Conservation (phyloP, 768 basidiomycete species). For the Strobilomyces confusus region DNA sequence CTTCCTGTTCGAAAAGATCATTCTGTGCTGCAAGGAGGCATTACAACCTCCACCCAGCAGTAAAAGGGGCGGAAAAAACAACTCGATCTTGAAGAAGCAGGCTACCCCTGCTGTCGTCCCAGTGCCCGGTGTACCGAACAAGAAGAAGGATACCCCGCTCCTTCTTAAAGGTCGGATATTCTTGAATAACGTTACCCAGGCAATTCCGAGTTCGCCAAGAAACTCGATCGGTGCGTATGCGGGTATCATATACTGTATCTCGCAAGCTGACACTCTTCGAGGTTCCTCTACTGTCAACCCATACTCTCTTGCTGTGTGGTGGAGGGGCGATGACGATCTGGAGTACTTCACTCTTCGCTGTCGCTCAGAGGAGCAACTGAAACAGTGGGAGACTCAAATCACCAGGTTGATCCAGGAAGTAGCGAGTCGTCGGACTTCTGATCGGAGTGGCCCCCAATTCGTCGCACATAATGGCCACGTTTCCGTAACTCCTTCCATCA, state of each 20-base stretch:
- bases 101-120: slow-evolving; percentile 44
- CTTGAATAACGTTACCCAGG: slow-evolving; percentile 90
- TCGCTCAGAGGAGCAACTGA: slow-evolving; percentile 86
- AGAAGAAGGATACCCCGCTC: slow-evolving; percentile 76
- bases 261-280: slow-evolving; percentile 18
- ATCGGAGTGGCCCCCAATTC: slow-evolving; percentile 57
- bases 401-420: slow-evolving; percentile 82
- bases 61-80: slow-evolving; percentile 76
- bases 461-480: slow-evolving; percentile 39
- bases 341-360: slow-evolving; percentile 95
- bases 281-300: slow-evolving; percentile 50
- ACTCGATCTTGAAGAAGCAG: slow-evolving; percentile 87
- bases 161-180: slow-evolving; percentile 96
- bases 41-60: slow-evolving; percentile 51
- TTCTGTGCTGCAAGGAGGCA: slow-evolving; percentile 97
- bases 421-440: slow-evolving; percentile 64
- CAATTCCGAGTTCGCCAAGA: slow-evolving; percentile 56
- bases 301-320: slow-evolving; percentile 86
- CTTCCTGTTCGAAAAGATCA: slow-evolving; percentile 98
- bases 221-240: slow-evolving; percentile 55
- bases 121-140: slow-evolving; percentile 48
- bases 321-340: slow-evolving; percentile 90
- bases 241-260: slow-evolving; percentile 1
- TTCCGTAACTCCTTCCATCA: slow-evolving; percentile 33
- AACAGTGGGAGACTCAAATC: slow-evolving; percentile 88